A percentile compares a stretch with the other conserved stretches of the same genome.
These are phyloP conservation scores for Fusarium mexicanum DNA, from an alignment of 2,329 filamentous ascomycete species.

Conservation along the genomic window DNA sequence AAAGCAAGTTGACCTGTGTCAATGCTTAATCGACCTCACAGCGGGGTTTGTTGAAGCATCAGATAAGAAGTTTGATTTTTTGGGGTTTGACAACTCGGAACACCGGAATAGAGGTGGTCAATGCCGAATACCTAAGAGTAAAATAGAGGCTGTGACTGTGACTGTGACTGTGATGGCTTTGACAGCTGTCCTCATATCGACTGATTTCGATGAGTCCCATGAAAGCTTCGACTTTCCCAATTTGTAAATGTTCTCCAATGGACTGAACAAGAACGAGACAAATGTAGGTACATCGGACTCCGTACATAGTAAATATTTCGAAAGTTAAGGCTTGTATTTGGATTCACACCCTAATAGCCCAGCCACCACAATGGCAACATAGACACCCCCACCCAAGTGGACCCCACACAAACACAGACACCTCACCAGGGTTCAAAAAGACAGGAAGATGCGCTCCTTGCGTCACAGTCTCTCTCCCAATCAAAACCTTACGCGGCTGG, in stretches of 20 bases:
- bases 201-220: background rate
- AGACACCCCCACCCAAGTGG: background rate
- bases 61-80: constrained; percentile 19
- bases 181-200: background rate
- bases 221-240: background rate
- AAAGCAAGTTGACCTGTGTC: background rate
- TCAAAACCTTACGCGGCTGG: constrained; percentile 40
- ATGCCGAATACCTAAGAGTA: background rate
- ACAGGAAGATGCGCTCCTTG: constrained; percentile 34
- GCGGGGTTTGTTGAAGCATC: constrained; percentile 19
- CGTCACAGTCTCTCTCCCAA: constrained; percentile 47
- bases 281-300: background rate
- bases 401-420: background rate
- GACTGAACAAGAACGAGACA: background rate
- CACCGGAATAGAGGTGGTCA: background rate
- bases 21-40: background rate
- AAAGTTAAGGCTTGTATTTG: background rate
- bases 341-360: background rate
- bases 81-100: constrained; percentile 10
- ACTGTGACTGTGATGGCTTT: background rate
- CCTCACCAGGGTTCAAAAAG: constrained; percentile 3
- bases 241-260: background rate
- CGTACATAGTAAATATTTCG: background rate
- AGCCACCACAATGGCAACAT: background rate
- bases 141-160: background rate